phyloP scores from a whole-genome alignment of 2,329 filamentous ascomycete species.

The Hymenoscyphus albidus region DNA sequence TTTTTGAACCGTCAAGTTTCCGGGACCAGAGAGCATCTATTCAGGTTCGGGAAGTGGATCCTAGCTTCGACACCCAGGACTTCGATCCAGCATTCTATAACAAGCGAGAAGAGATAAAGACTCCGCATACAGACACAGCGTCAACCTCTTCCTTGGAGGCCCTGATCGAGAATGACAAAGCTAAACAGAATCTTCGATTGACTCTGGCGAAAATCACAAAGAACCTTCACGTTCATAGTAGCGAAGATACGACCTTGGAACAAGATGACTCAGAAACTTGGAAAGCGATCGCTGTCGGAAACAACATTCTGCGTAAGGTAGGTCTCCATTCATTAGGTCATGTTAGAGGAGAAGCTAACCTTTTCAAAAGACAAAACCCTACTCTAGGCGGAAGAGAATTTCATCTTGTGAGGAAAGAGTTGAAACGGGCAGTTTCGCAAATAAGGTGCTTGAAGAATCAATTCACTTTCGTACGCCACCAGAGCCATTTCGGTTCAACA shows the following conservation, averaged over 20 bases:
- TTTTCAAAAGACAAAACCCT: neutral
- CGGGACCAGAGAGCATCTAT: slow-evolving; percentile 7
- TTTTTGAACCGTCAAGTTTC: slow-evolving; percentile 1
- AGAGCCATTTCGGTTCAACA: slow-evolving; percentile 3
- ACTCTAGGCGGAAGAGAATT: neutral
- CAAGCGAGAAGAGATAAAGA: neutral
- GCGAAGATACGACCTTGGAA: slow-evolving; percentile 4
- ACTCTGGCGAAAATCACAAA: slow-evolving; percentile 26
- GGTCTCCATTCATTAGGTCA: neutral
- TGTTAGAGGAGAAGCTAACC: neutral
- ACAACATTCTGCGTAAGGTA: slow-evolving; percentile 7
- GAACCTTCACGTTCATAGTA: slow-evolving; percentile 16
- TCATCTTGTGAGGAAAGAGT: slow-evolving; percentile 1
- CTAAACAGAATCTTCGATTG: slow-evolving; percentile 18
- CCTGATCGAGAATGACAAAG: neutral
- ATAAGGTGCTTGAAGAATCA: slow-evolving; percentile 15
- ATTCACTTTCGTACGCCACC: slow-evolving; percentile 10
- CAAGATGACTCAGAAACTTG: slow-evolving; percentile 8
- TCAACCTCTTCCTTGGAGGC: neutral
- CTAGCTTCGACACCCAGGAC: slow-evolving; percentile 10
- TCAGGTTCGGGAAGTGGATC: slow-evolving; percentile 6
- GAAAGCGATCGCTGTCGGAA: slow-evolving; percentile 17
- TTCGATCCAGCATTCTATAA: slow-evolving; percentile 14
- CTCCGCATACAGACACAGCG: neutral
- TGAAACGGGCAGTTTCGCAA: neutral